Evolutionary conservation across 2,329 filamentous ascomycete species (phyloP).

Genomic region (Tricladium varicosporioides): DNA sequence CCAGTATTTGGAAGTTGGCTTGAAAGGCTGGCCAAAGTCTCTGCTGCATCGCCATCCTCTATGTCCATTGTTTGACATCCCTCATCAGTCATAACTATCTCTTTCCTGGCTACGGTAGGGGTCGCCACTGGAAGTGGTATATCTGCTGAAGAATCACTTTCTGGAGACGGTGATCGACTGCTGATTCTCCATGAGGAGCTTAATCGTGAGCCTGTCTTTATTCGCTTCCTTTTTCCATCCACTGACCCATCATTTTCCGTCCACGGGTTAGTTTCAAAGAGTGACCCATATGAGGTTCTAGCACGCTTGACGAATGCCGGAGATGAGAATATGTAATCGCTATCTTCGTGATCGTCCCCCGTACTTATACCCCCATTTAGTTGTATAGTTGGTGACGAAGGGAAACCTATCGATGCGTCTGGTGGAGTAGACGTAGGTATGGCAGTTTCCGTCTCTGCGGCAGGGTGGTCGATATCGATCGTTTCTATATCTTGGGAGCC

Average conservation of each 20-base stretch:
- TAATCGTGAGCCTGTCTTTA: conserved; percentile 66
- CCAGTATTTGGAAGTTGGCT: conserved; percentile 23
- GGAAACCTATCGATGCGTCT: conserved; percentile 18
- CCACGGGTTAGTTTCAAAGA: conserved; percentile 64
- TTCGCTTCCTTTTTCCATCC: conserved; percentile 52
- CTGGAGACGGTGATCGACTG: conserved; percentile 69
- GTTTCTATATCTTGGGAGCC: conserved; percentile 47
- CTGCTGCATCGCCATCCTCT: conserved; percentile 25
- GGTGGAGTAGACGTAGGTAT: conserved; percentile 13
- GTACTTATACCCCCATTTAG: conserved; percentile 33
- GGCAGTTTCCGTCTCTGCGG: conserved; percentile 22
- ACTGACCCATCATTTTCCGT: conserved; percentile 62
- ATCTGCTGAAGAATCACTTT: conserved; percentile 33
- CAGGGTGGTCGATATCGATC: conserved; percentile 52
- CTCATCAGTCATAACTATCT: conserved; percentile 37
- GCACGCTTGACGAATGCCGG: conserved; percentile 77
- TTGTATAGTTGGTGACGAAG: conserved; percentile 22
- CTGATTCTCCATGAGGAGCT: conserved; percentile 71
- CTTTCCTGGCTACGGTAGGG: conserved; percentile 16
- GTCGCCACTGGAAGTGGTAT: conserved; percentile 7
- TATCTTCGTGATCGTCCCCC: conserved; percentile 36
- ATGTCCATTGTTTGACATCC: conserved; percentile 41
- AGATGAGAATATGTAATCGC: conserved; percentile 62
- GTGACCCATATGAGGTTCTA: conserved; percentile 65
- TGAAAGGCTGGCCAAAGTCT: conserved; percentile 21